Percentiles rank a stretch among this genome's conserved stretches.
Evolutionary conservation across 352 stramenopile species (phyloP).

Genomic region (Globisporangium nagaii): DNA sequence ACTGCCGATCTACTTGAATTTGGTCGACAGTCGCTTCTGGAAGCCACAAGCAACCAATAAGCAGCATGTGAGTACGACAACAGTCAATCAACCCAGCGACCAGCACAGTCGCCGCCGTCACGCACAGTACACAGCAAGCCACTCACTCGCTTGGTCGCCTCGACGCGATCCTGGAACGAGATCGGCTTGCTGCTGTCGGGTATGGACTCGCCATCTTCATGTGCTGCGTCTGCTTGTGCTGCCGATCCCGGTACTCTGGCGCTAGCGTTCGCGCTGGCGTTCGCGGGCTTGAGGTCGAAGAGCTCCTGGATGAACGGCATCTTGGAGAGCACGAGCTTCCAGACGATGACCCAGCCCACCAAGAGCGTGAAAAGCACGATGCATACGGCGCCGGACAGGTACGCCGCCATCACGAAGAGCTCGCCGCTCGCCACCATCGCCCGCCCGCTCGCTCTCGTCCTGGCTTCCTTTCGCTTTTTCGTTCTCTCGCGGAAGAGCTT

Average conservation of each 20-base stretch:
- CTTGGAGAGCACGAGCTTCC: slow-evolving; percentile 79
- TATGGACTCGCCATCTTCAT: slow-evolving; percentile 5
- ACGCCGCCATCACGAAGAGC: slow-evolving; percentile 54
- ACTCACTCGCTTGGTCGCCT: slow-evolving; percentile 57
- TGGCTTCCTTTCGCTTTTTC: not conserved
- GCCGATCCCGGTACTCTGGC: not conserved
- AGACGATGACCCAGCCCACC: slow-evolving; percentile 77
- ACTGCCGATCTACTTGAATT: slow-evolving; percentile 16
- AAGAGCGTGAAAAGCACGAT: slow-evolving; percentile 79
- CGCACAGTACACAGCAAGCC: not conserved
- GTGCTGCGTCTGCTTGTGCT: slow-evolving; percentile 15
- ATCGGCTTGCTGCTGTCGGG: slow-evolving; percentile 15
- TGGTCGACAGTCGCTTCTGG: slow-evolving; percentile 40
- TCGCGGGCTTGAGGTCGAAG: slow-evolving; percentile 76
- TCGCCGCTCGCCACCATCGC: slow-evolving; percentile 18
- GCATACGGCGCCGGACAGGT: slow-evolving; percentile 67
- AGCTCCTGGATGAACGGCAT: slow-evolving; percentile 82
- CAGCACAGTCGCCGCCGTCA: too few relatives aligned
- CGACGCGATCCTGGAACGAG: slow-evolving; percentile 72
- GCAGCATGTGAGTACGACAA: too few relatives aligned
- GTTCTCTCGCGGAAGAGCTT: not conserved
- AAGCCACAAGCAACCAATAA: too few relatives aligned
- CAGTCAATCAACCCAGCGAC: too few relatives aligned
- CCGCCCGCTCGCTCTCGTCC: not conserved
- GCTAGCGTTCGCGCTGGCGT: slow-evolving; percentile 32